Base-by-base conservation (phyloP, 768 basidiomycete species). In the Leccinellum albellum region DNA sequence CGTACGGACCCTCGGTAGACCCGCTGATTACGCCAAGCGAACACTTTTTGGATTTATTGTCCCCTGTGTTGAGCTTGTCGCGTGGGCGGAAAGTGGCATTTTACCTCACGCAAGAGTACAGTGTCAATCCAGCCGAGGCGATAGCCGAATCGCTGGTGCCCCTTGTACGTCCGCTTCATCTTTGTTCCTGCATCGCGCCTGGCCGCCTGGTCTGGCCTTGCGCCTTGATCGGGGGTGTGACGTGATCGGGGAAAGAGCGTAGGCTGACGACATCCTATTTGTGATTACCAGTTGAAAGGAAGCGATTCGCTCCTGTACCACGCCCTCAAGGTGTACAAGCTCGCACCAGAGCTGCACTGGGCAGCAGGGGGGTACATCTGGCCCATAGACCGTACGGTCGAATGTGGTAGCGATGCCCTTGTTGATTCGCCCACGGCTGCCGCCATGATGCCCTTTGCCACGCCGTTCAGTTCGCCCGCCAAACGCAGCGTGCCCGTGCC, bases 301-400 rank as follows among this genome's bases (percentile, higher is more conserved):
- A 84, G 85, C 21, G 90, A 92, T 64, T 83, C 86, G 4, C 69
- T 89, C 31, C 71, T 92, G 8, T 90, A 89, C 68, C 87, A 89
- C 51, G 86, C 89, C 3, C 73, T 91, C 67, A 89, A 88, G 69
- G 70, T 86, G 37, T 89, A 85, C 76, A 90, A 90, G 58, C 82
- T 92, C 47, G 70, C 74, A 1, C 87, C 88, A 0, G 87, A 87
- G 58, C 78, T 92, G 1, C 87, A 87, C 57, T 92, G 88, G 86
- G 83, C 85, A 17, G 90, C 91, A 31, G 89, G 89, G 2, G 89
- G 89, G 20, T 91, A 87, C 68, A 78, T 92, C 59, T 92, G 91
- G 90, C 84, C 89, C 0, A 76, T 82, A 24, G 86, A 88, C 64
- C 81, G 82, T 51, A 79, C 82, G 0, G 85, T 91, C 20, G 87